Percentiles rank a stretch among this genome's conserved stretches.
Conservation (phyloP, 2,329 filamentous ascomycete genomes). For the Fusarium secorum region DNA sequence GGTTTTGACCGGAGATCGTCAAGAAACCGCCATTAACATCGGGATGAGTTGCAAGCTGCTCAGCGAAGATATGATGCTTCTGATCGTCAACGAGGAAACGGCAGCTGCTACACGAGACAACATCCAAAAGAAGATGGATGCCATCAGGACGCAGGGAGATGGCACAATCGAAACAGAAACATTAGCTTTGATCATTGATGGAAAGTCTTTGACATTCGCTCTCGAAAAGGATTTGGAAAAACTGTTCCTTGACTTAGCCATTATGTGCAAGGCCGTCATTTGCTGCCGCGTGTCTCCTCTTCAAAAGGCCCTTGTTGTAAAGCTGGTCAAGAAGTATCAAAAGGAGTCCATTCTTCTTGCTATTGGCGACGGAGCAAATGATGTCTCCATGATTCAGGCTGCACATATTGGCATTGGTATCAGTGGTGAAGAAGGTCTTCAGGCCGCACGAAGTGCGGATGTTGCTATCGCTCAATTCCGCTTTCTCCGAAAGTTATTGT, state of each 20-base stretch:
- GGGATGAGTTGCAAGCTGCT: constrained; percentile 99
- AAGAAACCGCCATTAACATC: constrained; percentile 99
- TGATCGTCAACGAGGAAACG: constrained; percentile 93
- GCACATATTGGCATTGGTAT: constrained; percentile 98
- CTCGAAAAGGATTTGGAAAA: constrained; percentile 95
- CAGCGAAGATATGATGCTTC: constrained; percentile 96
- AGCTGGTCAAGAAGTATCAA: constrained; percentile 92
- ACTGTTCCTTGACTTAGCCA: constrained; percentile 87
- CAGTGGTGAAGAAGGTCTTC: constrained; percentile 94
- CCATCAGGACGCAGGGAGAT: constrained; percentile 83
- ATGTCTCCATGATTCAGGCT: constrained; percentile 99
- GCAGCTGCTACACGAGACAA: constrained; percentile 84
- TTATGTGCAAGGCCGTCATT: constrained; percentile 98
- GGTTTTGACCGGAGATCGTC: constrained; percentile 96
- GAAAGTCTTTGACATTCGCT: constrained; percentile 91
- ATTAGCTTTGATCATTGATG: constrained; percentile 92
- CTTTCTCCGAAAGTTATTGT: constrained; percentile 88
- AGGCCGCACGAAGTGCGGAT: constrained; percentile 94
- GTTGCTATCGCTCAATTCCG: constrained; percentile 96
- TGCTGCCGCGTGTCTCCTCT: constrained; percentile 97
- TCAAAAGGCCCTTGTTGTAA: constrained; percentile 96
- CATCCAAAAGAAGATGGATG: constrained; percentile 90
- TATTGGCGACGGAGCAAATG: constrained; percentile 97
- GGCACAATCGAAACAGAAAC: constrained; percentile 82
- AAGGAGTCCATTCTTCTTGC: constrained; percentile 90